Conservation (phyloP, 306 rosid genomes). For the Spatholobus suberectus region DNA sequence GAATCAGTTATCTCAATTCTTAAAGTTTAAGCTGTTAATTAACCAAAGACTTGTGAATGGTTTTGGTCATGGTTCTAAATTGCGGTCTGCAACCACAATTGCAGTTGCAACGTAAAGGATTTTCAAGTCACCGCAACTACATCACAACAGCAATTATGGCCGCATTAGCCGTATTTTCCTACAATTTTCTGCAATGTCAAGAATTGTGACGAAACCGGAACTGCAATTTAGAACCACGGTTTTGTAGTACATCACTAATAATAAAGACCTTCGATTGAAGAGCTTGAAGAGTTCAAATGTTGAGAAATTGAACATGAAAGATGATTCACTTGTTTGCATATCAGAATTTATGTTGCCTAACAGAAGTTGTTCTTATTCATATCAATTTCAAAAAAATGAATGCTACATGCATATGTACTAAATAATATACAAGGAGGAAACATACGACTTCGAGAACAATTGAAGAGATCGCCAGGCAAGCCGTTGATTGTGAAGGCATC, state of each 20-base stretch:
- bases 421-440: not conserved
- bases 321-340: not conserved
- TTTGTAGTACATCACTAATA: too few relatives aligned
- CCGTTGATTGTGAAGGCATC: constrained; percentile 68
- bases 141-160: too few relatives aligned
- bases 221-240: too few relatives aligned
- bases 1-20: not conserved
- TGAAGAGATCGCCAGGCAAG: constrained; percentile 60
- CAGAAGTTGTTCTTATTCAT: not conserved
- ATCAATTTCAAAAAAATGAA: not conserved
- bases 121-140: too few relatives aligned
- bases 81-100: too few relatives aligned
- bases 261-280: not conserved
- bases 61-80: not conserved
- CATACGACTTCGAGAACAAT: constrained; percentile 47
- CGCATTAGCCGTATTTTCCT: too few relatives aligned
- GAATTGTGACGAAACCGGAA: too few relatives aligned
- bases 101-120: too few relatives aligned
- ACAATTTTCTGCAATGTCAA: too few relatives aligned
- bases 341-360: not conserved
- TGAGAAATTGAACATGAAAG: not conserved
- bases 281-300: not conserved
- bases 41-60: not conserved
- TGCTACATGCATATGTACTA: not conserved
- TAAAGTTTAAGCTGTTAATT: not conserved